A percentile compares a stretch with the other conserved stretches of the same genome.
Evolutionary conservation across 345 rosid species (phyloP).

Genomic region (Rhizophora mangle): DNA sequence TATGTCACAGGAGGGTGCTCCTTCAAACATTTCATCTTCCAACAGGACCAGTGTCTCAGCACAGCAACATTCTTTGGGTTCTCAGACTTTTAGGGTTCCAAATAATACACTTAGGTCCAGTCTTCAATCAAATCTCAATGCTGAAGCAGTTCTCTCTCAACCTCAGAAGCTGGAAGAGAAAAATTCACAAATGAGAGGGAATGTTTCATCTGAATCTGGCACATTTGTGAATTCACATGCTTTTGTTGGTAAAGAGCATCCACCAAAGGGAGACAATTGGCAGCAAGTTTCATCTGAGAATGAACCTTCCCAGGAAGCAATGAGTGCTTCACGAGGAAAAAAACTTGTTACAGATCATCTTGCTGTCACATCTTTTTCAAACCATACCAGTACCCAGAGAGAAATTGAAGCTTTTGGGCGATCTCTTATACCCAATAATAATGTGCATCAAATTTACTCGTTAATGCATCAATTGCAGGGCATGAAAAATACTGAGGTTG

Average conservation of each 20-base stretch:
- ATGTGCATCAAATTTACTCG: slow-evolving; percentile 41
- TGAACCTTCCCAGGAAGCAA: slow-evolving; percentile 23
- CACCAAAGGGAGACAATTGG: slow-evolving; percentile 27
- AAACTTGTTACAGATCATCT: slow-evolving; percentile 25
- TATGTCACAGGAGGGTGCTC: slow-evolving; percentile 33
- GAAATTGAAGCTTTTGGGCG: slow-evolving; percentile 59
- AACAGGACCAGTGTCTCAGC: slow-evolving; percentile 39
- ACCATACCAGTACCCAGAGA: slow-evolving; percentile 36
- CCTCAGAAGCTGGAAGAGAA: slow-evolving; percentile 38
- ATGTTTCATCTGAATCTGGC: slow-evolving; percentile 33
- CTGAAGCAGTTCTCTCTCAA: slow-evolving; percentile 37
- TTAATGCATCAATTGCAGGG: slow-evolving; percentile 51
- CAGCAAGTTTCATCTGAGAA: slow-evolving; percentile 26
- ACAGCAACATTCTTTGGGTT: slow-evolving; percentile 36
- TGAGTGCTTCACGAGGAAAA: slow-evolving; percentile 23
- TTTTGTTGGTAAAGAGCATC: slow-evolving; percentile 38
- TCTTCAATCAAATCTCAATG: slow-evolving; percentile 33
- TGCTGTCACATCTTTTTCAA: slow-evolving; percentile 29
- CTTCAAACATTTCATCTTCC: slow-evolving; percentile 37
- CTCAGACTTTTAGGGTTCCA: slow-evolving; percentile 35
- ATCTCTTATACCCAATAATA: slow-evolving; percentile 46
- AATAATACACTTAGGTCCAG: slow-evolving; percentile 32
- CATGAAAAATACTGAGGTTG: slow-evolving; percentile 46
- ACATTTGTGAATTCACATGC: slow-evolving; percentile 35
- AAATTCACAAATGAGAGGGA: slow-evolving; percentile 35